phyloP scores from a whole-genome alignment of 129 eudicot species.

The Lactuca saligna region DNA sequence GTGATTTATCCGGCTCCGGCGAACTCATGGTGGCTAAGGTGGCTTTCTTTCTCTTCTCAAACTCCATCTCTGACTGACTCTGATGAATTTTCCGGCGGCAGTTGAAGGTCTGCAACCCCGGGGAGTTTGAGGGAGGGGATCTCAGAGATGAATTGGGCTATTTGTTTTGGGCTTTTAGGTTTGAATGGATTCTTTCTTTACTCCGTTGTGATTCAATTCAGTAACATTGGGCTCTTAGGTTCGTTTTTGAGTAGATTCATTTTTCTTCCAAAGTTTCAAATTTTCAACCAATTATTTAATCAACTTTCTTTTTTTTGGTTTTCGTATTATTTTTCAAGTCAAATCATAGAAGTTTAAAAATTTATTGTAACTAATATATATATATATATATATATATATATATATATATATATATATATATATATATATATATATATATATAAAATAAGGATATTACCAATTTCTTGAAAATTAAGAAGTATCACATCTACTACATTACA shows the following conservation, averaged over 20 bases:
- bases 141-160: slow-evolving; percentile 25
- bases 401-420: too few species aligned
- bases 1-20: slow-evolving; percentile 78
- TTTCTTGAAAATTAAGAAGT: too few species aligned
- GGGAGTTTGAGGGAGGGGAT: slow-evolving; percentile 10
- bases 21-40: slow-evolving; percentile 60
- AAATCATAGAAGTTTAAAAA: too few species aligned
- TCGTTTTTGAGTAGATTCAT: too few species aligned
- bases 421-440: too few species aligned
- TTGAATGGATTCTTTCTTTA: not conserved
- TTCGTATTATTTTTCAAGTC: too few species aligned
- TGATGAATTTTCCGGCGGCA: slow-evolving; percentile 25
- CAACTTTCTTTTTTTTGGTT: too few species aligned
- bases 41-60: slow-evolving; percentile 60
- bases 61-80: slow-evolving; percentile 48
- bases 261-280: not conserved
- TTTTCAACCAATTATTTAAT: too few species aligned
- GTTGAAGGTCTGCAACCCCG: not conserved
- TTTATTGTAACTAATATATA: too few species aligned
- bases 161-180: slow-evolving; percentile 2
- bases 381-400: too few species aligned
- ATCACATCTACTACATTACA: too few species aligned
- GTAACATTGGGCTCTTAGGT: not conserved
- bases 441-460: too few species aligned
- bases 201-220: not conserved